phyloP scores from a whole-genome alignment of 1,284 basidiomycete genomes.

The Sparassis latifolia region DNA sequence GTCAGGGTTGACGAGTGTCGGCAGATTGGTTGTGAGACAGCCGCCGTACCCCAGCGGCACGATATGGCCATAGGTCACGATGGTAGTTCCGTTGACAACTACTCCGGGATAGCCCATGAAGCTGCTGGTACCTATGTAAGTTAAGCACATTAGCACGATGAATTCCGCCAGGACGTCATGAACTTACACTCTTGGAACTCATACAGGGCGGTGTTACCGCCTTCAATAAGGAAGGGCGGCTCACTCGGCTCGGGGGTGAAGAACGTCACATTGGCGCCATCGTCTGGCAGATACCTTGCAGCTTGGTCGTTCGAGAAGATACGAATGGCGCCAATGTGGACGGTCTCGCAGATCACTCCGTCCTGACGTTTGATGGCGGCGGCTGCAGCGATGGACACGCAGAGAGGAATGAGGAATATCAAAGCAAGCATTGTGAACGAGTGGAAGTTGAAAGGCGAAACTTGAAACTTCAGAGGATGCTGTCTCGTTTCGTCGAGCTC shows the following conservation, averaged over 20 bases:
- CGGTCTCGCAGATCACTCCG: background rate
- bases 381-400: background rate
- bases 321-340: background rate
- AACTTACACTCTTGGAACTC: conserved; percentile 1
- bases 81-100: background rate
- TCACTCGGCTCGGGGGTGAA: background rate
- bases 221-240: background rate
- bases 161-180: background rate
- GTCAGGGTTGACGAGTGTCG: background rate
- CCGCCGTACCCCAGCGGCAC: background rate
- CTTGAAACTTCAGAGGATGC: background rate
- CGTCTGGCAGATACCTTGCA: background rate
- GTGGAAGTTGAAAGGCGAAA: background rate
- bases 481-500: background rate
- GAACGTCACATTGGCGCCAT: background rate
- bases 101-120: background rate
- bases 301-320: background rate
- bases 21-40: background rate
- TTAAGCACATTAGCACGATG: background rate
- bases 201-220: background rate
- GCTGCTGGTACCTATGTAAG: background rate
- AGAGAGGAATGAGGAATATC: background rate
- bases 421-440: conserved; percentile 1
- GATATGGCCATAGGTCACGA: background rate
- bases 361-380: background rate